phyloP scores from a whole-genome alignment of 305 asterid species.

The Solanum hybrid region DNA sequence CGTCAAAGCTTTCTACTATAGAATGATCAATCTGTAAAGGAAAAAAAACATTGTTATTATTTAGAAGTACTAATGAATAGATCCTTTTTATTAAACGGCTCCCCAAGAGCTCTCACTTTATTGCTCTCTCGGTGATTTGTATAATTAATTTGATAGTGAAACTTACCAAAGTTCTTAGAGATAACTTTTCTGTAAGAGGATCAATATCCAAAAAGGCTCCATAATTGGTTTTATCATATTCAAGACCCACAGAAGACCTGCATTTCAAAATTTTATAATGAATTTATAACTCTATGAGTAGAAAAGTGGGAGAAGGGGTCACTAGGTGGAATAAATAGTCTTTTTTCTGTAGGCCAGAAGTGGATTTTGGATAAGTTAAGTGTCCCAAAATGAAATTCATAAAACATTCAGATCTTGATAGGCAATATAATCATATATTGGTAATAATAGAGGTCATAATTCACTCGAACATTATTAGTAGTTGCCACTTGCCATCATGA shows the following conservation, averaged over 20 bases:
- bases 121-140: too few species aligned
- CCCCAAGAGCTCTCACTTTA: too few species aligned
- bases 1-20: slow-evolving; percentile 62
- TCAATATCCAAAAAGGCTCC: too few species aligned
- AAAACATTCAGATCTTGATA: not conserved
- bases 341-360: not conserved
- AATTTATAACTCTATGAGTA: too few species aligned
- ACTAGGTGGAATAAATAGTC: not conserved
- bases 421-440: not conserved
- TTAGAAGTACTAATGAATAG: too few species aligned
- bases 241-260: too few species aligned
- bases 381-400: not conserved
- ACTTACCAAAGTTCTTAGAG: too few species aligned
- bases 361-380: not conserved
- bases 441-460: not conserved
- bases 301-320: not conserved
- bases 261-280: too few species aligned
- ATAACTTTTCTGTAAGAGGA: too few species aligned
- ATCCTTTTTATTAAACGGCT: too few species aligned
- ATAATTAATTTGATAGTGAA: too few species aligned
- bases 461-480: not conserved
- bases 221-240: too few species aligned
- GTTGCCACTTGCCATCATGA: not conserved
- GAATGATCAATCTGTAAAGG: slow-evolving; percentile 50
- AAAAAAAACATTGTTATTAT: not conserved